Base-by-base conservation (phyloP, 306 rosid genomes). In the Mucuna pruriens region DNA sequence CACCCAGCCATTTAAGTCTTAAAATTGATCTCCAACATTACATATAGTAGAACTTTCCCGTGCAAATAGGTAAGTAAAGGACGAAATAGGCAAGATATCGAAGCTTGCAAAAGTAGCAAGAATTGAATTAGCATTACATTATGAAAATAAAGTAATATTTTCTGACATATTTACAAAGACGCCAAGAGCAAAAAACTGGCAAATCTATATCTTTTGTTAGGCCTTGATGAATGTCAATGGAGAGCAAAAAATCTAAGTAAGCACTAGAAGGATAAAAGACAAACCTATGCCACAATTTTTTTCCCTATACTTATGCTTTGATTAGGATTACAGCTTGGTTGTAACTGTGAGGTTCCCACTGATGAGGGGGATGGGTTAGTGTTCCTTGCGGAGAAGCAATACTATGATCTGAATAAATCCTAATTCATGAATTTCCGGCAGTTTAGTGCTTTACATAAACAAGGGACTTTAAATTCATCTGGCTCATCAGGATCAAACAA, bases 401-500 rank as follows among this genome's bases (percentile, higher is more conserved):
- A 90, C 75, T 85, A 51, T 17, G 29, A 82, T 82, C 49, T 74
- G 83, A 45, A 69, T 81, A 72, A 77, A 60, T 85, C 87, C 88
- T 90, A 92, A 81, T 94, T 92, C 98, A 94, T 92, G 91, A 94
- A 94, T 86, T 94, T 87, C 67, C 97, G 86, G 77, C 98, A 94
- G 85, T 88, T 89, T 49, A 91, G 87, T 71, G 98, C 91, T 85
- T 90, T 92, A 89, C 98, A 94, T 76, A 94, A 83, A 85, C 98
- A 94, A 2, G 98, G 97, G 66, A 94, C 97, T 89, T 94, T 94
- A 80, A 90, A 87, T 78, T 94, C 98, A 16, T 94, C 97, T 5
- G 94, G 90, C 85, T 94, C 97, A 34, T 90, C 90, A 0, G 95
- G 94, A 87, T 92, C 98, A 71, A 94, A 94, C 90, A 94, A 84